Percentiles rank a stretch among this genome's conserved stretches.
phyloP scores from a whole-genome alignment of 306 rosid genomes.

The Macrotyloma uniflorum region DNA sequence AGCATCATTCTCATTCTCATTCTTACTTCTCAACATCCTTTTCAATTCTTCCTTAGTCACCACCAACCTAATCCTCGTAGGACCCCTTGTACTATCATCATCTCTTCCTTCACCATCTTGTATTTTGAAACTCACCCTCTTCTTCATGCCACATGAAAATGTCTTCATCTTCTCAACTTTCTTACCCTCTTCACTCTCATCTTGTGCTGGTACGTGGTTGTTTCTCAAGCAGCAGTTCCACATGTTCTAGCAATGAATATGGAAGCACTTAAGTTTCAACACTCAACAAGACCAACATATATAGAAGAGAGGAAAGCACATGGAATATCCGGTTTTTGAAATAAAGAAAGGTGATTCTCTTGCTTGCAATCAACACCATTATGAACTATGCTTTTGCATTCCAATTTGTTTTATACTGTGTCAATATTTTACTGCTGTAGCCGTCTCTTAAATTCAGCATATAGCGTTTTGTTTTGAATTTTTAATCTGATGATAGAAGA shows the following conservation, averaged over 20 bases:
- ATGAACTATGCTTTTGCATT: constrained; percentile 33
- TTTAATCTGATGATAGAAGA: background rate
- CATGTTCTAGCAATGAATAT: constrained; percentile 51
- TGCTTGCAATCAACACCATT: constrained; percentile 32
- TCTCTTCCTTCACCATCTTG: constrained; percentile 26
- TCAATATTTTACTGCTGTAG: constrained; percentile 23
- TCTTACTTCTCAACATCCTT: constrained; percentile 46
- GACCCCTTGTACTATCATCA: constrained; percentile 38
- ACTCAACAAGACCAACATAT: background rate
- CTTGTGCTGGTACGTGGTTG: constrained; percentile 48
- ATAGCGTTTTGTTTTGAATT: constrained; percentile 7
- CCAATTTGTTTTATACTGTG: constrained; percentile 31
- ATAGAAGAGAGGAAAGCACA: constrained; percentile 46
- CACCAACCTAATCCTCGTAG: constrained; percentile 64
- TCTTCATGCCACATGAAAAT: background rate
- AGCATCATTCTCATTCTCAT: constrained; percentile 34
- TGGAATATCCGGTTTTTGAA: constrained; percentile 50
- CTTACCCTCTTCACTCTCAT: constrained; percentile 36
- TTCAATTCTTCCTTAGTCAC: constrained; percentile 69
- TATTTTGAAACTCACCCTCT: constrained; percentile 31
- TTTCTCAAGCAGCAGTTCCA: constrained; percentile 64
- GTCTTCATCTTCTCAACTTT: constrained; percentile 33
- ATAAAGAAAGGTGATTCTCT: constrained; percentile 43
- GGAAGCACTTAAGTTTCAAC: background rate
- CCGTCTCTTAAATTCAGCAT: constrained; percentile 37